phyloP scores from a whole-genome alignment of 2,329 filamentous ascomycete genomes.

The Sporothrix schenckii region DNA sequence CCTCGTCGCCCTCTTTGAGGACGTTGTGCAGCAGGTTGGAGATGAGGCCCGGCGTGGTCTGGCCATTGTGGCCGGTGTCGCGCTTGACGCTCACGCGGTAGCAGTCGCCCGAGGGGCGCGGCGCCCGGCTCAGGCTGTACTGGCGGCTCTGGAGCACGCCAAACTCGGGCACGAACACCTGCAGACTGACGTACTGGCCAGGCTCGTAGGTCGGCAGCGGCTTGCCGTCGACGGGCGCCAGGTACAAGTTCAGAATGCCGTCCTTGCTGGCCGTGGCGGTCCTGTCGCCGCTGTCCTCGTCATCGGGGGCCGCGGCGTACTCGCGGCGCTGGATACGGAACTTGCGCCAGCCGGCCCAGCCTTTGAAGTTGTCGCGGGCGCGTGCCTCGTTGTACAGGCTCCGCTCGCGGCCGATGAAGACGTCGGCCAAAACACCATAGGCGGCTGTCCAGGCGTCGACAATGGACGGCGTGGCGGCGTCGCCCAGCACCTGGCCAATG shows the following conservation, averaged over 20 bases:
- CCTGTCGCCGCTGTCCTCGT: slow-evolving; percentile 45
- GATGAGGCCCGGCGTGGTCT: slow-evolving; percentile 51
- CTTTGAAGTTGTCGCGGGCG: slow-evolving; percentile 42
- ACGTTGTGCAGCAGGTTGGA: slow-evolving; percentile 57
- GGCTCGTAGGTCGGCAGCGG: slow-evolving; percentile 64
- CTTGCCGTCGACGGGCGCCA: slow-evolving; percentile 63
- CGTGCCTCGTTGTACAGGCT: slow-evolving; percentile 56
- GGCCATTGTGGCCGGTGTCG: slow-evolving; percentile 49
- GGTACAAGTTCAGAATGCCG: slow-evolving; percentile 69
- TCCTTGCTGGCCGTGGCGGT: neutral
- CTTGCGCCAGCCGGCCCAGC: slow-evolving; percentile 54
- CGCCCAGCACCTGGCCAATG: slow-evolving; percentile 68
- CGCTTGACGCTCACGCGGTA: slow-evolving; percentile 77
- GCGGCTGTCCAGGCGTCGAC: slow-evolving; percentile 72
- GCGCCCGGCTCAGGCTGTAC: slow-evolving; percentile 70
- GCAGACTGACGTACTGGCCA: slow-evolving; percentile 73
- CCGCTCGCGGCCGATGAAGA: slow-evolving; percentile 69
- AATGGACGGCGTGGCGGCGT: slow-evolving; percentile 66
- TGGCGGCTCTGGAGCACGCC: slow-evolving; percentile 71
- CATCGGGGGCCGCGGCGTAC: slow-evolving; percentile 53
- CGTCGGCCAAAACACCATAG: slow-evolving; percentile 69
- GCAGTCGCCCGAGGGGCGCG: slow-evolving; percentile 53
- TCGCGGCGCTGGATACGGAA: slow-evolving; percentile 62
- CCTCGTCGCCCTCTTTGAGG: slow-evolving; percentile 54
- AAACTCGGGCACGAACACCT: slow-evolving; percentile 62